Evolutionary conservation across 192 early-diverging fungal genomes (phyloP), one percentile per base, ranked within the genome.

Genomic region (Coemansia sp.): DNA sequence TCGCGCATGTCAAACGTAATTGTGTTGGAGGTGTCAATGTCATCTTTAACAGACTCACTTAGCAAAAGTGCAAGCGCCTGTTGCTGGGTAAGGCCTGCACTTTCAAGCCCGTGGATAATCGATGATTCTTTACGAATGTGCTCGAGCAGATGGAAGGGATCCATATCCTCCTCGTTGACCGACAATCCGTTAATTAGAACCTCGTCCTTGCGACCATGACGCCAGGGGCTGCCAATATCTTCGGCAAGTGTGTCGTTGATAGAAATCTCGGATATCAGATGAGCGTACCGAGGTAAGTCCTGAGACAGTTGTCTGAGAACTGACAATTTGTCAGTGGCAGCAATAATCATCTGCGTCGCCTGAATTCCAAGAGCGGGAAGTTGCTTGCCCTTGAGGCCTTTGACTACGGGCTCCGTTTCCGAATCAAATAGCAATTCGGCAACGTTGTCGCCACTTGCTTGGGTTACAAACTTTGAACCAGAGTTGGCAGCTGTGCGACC

Each of bases 241-340:
- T 60, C 34, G 16, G 60, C 69, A 0, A 89, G 62, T 5, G 83
- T 72, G 10, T 65, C 53, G 62, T 87, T 82, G 2, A 91, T 18
- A 0, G 60, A 62, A n/a, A 88, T 53, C 19, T 67, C 67, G 1
- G 87, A 81, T 21, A 97, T 71, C 26, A 85, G 68, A 62, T 94
- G 90, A 5, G 94, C 90, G 64, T 92, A 90, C 61, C 93, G 93
- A 3, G 95, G 97, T 65, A 96, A 90, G 69, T 96, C 86, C 67
- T 94, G 93, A 5, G 88, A 72, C 4, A 95, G 62, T 41, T 85
- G 83, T 26, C 78, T 78, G 19, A 98, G 74, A 5, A 89, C 74
- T 1, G 67, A 60, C 5, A 98, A 68, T 18, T 90, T 87, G 52
- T 88, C 70, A 5, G 82, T 53, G 0, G 89, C 78, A 26, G 72